Percentiles rank a stretch among this genome's conserved stretches.
phyloP scores from a whole-genome alignment of 371 early-diverging fungal genomes.

The Rhizopus arrhizus region DNA sequence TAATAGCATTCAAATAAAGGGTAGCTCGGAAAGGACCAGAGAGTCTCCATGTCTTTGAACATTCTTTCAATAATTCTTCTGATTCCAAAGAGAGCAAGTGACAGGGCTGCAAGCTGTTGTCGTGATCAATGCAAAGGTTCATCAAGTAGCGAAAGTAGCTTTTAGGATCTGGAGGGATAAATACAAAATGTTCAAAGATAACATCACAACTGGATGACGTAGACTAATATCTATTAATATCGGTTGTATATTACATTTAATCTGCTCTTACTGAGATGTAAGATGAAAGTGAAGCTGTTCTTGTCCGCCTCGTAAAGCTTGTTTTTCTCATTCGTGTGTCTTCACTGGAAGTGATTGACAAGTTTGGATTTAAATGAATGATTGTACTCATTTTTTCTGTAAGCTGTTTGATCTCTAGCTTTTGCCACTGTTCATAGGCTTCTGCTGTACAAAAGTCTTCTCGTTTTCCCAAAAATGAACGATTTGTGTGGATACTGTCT shows the following conservation, averaged over 20 bases:
- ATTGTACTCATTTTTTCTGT: constrained; percentile 34
- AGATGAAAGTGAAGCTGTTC: constrained; percentile 5
- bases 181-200: constrained; percentile 28
- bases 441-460: constrained; percentile 27
- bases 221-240: not conserved
- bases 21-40: constrained; percentile 59
- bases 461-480: constrained; percentile 28
- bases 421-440: constrained; percentile 39
- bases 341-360: constrained; percentile 23
- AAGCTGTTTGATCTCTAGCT: constrained; percentile 35
- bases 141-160: constrained; percentile 45
- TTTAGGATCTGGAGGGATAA: constrained; percentile 51
- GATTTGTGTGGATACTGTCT: constrained; percentile 33
- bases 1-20: constrained; percentile 58
- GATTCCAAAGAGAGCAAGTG: constrained; percentile 44
- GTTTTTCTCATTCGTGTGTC: constrained; percentile 18
- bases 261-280: not conserved
- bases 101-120: constrained; percentile 5
- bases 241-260: not conserved
- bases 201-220: not conserved
- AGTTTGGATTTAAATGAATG: constrained; percentile 33
- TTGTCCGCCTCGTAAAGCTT: constrained; percentile 11
- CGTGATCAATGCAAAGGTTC: constrained; percentile 47
- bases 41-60: constrained; percentile 64
- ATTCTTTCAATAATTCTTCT: constrained; percentile 58